Percentiles rank a stretch among this genome's conserved stretches.
These are phyloP conservation scores for Sphaerulina musiva DNA, from an alignment of 2,329 filamentous ascomycete genomes.

Conservation along the genomic window DNA sequence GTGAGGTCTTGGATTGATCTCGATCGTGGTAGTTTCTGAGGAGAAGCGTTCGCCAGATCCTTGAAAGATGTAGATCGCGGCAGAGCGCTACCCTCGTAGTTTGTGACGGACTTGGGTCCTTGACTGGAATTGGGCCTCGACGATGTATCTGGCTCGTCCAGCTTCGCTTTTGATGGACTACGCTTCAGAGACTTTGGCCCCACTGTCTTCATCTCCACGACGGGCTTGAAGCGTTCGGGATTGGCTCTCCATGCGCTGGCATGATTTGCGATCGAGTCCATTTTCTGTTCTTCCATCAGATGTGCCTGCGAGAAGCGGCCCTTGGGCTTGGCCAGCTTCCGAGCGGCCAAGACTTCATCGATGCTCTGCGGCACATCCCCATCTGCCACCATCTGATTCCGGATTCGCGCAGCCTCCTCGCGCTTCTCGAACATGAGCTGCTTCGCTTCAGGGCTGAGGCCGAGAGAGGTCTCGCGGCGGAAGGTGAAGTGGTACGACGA, in stretches of 20 bases:
- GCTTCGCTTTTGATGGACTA: constrained; percentile 53
- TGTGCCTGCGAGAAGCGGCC: constrained; percentile 81
- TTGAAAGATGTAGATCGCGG: constrained; percentile 23
- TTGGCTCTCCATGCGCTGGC: constrained; percentile 62
- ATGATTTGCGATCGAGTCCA: constrained; percentile 91
- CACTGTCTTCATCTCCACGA: constrained; percentile 3
- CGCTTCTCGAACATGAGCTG: constrained; percentile 61
- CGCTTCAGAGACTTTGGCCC: constrained; percentile 47
- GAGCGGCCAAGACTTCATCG: constrained; percentile 39
- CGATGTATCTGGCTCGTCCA: constrained; percentile 42
- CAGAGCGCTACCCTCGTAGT: constrained; percentile 22
- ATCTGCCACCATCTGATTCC: constrained; percentile 59
- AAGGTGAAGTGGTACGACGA: constrained; percentile 63
- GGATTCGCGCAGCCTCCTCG: constrained; percentile 64
- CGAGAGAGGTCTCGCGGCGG: constrained; percentile 48
- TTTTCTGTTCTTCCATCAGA: constrained; percentile 87
- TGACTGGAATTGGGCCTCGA: constrained; percentile 17
- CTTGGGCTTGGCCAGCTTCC: constrained; percentile 74
- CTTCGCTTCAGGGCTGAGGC: constrained; percentile 56
- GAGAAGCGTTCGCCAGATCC: constrained; percentile 11
- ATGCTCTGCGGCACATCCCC: constrained; percentile 45
- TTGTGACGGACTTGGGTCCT: constrained; percentile 21
- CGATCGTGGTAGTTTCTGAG: constrained; percentile 18
- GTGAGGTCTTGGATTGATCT: constrained; percentile 21
- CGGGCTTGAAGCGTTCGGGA: constrained; percentile 7